These are phyloP conservation scores for Cotoneaster glaucophyllus DNA, from an alignment of 306 rosid species.

Conservation along the genomic window DNA sequence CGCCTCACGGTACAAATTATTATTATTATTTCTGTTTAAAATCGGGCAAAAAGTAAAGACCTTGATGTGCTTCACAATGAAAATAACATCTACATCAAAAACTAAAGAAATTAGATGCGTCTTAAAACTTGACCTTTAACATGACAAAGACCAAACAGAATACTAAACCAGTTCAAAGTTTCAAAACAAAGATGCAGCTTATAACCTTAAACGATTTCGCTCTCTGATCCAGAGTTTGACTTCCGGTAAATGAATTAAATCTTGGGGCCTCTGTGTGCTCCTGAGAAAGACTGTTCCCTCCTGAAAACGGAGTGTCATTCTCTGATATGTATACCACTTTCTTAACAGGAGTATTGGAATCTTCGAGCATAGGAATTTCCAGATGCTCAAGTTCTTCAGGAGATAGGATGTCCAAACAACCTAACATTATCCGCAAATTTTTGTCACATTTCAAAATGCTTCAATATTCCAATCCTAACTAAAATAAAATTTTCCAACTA, in stretches of 20 bases:
- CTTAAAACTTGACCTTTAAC: background rate
- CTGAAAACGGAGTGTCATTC: slow-evolving; percentile 30
- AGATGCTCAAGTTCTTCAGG: slow-evolving; percentile 76
- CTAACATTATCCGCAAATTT: slow-evolving; percentile 35
- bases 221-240: slow-evolving; percentile 73
- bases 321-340: slow-evolving; percentile 45
- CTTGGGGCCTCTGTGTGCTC: slow-evolving; percentile 35
- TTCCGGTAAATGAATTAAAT: slow-evolving; percentile 85
- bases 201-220: slow-evolving; percentile 68
- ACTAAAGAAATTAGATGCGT: background rate
- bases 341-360: slow-evolving; percentile 33
- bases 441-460: background rate
- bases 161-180: slow-evolving; percentile 4
- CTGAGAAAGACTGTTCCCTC: slow-evolving; percentile 33
- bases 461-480: background rate
- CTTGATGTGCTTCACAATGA: background rate
- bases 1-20: background rate
- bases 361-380: slow-evolving; percentile 45
- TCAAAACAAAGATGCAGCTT: slow-evolving; percentile 23
- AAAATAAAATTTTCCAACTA: background rate
- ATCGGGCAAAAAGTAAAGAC: background rate
- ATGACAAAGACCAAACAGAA: slow-evolving; percentile 1
- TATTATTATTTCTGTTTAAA: background rate
- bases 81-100: background rate
- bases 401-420: slow-evolving; percentile 79